These are phyloP conservation scores for Dovyalis caffra DNA, from an alignment of 345 rosid species.

Conservation along the genomic window DNA sequence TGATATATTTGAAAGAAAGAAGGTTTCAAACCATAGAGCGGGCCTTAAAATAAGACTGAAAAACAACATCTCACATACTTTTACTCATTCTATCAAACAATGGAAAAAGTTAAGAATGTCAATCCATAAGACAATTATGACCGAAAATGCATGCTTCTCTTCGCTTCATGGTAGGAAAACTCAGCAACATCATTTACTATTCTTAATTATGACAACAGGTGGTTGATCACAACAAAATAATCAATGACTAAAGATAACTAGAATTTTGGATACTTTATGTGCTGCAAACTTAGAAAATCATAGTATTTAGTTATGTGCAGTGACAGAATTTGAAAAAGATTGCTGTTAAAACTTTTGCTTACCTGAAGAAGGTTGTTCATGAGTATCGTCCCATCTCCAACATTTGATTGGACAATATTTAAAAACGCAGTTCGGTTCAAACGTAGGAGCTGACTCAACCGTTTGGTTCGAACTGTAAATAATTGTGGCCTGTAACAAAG, in stretches of 20 bases:
- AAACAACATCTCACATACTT: background rate
- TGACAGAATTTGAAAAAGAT: background rate
- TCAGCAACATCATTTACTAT: background rate
- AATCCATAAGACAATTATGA: background rate
- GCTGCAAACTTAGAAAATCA: background rate
- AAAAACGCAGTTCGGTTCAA: constrained; percentile 71
- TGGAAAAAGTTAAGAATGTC: background rate
- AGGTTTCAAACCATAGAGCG: too few species aligned
- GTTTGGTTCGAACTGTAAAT: constrained; percentile 78
- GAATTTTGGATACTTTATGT: background rate
- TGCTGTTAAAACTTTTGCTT: background rate
- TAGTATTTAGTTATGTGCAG: background rate
- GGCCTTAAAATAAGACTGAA: background rate
- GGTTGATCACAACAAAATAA: background rate
- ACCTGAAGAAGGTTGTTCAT: constrained; percentile 92
- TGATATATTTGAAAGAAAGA: background rate
- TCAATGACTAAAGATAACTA: background rate
- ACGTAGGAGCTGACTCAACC: constrained; percentile 84
- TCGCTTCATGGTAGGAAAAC: background rate
- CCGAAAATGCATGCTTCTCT: background rate
- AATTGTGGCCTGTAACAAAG: constrained; percentile 88
- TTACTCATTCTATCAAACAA: background rate
- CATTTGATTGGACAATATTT: constrained; percentile 73
- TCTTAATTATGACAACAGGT: background rate
- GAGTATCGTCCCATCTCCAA: constrained; percentile 87